Conservation (phyloP, 1,284 basidiomycete species). For the Sporisorium sorghi region DNA sequence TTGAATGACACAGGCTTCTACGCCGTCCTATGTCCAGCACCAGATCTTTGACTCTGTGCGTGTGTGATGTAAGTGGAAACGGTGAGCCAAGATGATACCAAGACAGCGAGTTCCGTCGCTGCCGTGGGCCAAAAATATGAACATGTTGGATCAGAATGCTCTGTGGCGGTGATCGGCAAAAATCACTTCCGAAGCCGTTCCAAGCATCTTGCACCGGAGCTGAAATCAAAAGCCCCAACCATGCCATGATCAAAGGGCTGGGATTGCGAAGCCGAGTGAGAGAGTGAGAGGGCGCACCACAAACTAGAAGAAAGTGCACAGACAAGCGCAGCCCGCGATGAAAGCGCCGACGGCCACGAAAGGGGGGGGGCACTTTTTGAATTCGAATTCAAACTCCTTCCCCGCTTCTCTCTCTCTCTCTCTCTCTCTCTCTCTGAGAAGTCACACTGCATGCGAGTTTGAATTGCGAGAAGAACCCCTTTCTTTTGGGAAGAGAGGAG, state of each 20-base stretch:
- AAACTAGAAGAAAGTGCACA: slow-evolving; percentile 39
- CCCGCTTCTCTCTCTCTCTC: slow-evolving; percentile 9
- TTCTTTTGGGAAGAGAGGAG: slow-evolving; percentile 1
- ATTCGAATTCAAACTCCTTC: slow-evolving; percentile 18
- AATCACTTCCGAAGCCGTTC: too few relatives aligned
- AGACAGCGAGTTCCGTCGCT: neutral
- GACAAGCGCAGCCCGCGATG: neutral
- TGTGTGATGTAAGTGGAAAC: too few relatives aligned
- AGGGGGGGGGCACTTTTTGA: too few relatives aligned
- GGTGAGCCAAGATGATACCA: neutral
- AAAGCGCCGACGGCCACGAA: neutral
- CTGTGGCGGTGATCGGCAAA: slow-evolving; percentile 21
- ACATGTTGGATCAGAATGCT: slow-evolving; percentile 3
- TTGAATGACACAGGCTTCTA: neutral
- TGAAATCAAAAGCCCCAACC: neutral
- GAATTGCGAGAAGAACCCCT: neutral
- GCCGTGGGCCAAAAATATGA: neutral
- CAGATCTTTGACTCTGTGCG: too few relatives aligned
- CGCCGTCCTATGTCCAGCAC: too few relatives aligned
- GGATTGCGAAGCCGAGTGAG: too few relatives aligned
- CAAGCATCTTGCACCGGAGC: neutral
- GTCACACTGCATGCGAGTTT: slow-evolving; percentile 1
- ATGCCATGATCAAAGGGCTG: neutral
- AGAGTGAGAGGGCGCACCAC: slow-evolving; percentile 32
- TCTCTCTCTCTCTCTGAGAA: neutral